Evolutionary conservation across 2,329 filamentous ascomycete species (phyloP).

Genomic region (Erysiphe pulchra): DNA sequence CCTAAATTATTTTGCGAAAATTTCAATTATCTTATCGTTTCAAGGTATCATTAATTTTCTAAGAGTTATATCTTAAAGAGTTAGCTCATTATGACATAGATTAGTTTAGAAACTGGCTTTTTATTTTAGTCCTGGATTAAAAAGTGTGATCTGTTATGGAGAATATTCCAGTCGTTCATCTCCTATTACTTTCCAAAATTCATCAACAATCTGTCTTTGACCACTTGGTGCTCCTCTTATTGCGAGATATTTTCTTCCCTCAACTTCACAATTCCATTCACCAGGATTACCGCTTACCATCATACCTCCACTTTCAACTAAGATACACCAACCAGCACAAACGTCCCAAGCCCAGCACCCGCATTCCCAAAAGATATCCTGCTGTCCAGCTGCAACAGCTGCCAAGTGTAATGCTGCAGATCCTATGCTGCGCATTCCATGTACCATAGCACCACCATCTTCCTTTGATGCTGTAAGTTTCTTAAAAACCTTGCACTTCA

Average conservation of each 20-base stretch:
- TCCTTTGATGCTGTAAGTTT: constrained; percentile 31
- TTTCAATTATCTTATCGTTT: too few species aligned
- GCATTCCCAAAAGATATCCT: constrained; percentile 62
- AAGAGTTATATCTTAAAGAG: too few species aligned
- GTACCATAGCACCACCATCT: constrained; percentile 48
- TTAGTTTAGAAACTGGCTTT: too few species aligned
- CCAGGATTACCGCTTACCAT: constrained; percentile 52
- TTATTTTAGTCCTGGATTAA: too few species aligned
- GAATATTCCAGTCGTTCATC: constrained; percentile 10
- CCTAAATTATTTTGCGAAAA: too few species aligned
- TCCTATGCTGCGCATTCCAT: constrained; percentile 43
- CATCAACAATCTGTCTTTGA: constrained; percentile 34
- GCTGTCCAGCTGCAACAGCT: constrained; percentile 39
- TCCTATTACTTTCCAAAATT: constrained; percentile 36
- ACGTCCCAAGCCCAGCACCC: constrained; percentile 76
- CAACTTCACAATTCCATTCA: constrained; percentile 36
- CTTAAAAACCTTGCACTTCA: constrained; percentile 41
- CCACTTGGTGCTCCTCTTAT: constrained; percentile 27
- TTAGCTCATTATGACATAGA: too few species aligned
- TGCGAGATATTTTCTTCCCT: constrained; percentile 34
- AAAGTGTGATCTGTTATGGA: too few species aligned
- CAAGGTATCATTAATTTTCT: too few species aligned
- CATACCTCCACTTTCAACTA: constrained; percentile 46
- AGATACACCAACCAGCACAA: constrained; percentile 54
- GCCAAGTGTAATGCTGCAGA: constrained; percentile 54